Percentiles rank a stretch among this genome's conserved stretches.
These are phyloP conservation scores for Wallacemonas rigidus DNA, from an alignment of 208 protist species.

Conservation along the genomic window DNA sequence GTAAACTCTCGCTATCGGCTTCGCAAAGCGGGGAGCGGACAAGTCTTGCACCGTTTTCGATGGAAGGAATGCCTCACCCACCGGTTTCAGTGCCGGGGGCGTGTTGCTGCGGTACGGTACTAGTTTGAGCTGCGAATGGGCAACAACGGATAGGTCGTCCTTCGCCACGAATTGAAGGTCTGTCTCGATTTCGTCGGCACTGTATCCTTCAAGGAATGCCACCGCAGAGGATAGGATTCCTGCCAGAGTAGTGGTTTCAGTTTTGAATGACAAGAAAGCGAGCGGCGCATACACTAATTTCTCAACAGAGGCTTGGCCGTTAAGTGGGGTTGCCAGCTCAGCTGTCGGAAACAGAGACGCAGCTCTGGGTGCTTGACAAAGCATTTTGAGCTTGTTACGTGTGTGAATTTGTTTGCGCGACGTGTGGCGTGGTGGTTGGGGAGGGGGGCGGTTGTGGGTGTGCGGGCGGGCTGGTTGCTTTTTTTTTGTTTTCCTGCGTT, in stretches of 20 bases:
- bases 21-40: background rate
- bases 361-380: background rate
- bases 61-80: background rate
- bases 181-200: conserved; percentile 40
- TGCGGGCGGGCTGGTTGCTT: no score
- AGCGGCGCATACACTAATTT: conserved; percentile 47
- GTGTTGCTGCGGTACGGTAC: conserved; percentile 29
- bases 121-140: conserved; percentile 38
- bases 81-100: conserved; percentile 6
- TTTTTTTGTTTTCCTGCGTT: no score
- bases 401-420: no score
- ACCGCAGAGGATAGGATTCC: conserved; percentile 49
- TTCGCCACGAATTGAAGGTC: conserved; percentile 21
- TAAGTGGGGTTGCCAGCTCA: background rate
- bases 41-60: background rate
- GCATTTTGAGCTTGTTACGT: background rate
- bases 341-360: background rate
- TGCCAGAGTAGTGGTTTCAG: conserved; percentile 19
- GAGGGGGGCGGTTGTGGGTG: no score
- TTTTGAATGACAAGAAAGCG: conserved; percentile 36
- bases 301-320: conserved; percentile 36
- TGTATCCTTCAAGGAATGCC: conserved; percentile 52
- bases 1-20: background rate
- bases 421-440: no score
- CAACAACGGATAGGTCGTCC: conserved; percentile 14